Evolutionary conservation across 495 filamentous ascomycete genomes (phyloP), one percentile per base, ranked within the genome.

Genomic region (Podospora fimiseda): DNA sequence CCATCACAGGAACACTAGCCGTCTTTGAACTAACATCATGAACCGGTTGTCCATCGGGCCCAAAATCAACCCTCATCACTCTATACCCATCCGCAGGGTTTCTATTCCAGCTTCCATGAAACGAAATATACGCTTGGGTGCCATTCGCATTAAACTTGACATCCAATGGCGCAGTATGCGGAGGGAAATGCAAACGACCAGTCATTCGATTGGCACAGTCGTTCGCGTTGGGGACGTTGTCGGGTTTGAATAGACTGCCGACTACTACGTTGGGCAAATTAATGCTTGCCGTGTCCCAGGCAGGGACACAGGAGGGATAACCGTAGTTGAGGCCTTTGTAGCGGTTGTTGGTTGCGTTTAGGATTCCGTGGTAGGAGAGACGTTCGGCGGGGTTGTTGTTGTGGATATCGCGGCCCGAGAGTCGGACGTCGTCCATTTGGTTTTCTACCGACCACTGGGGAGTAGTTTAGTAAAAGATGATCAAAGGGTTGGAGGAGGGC

Each of bases 381-480:
- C 85, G 82, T 61, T 87, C 85, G 3, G 79, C 85, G 0, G 85
- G 85, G 56, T 86, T 87, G 47, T 86, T 70, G 52, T 79, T 66
- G 57, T 85, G 81, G 41, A 86, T 73, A 55, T 85, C 80, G 18
- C 74, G 58, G 8, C 74, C 74, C 41, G 72, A 61, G 14, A 83
- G 68, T 3, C 51, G 59, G 33, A 86, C 70, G 4, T 85, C 50
- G 61, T 87, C 84, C 2, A 77, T 80, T 3, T 76, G 81, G 60
- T 87, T 88, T 60, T 87, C 85, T 11, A 87, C 84, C 2, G 74
- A 77, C 67, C 77, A 86, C 59, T 60, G 16, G 68, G 43, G 64
- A 66, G 44, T 69, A 56, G 14, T 68, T 60, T 48, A 60, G 51
- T 43, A 41, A 36, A 9, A 21, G 15, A 40, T 13, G 9, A 1